A percentile compares a stretch with the other conserved stretches of the same genome.
Evolutionary conservation across 257 asterid species (phyloP).

Genomic region (Plantago major): DNA sequence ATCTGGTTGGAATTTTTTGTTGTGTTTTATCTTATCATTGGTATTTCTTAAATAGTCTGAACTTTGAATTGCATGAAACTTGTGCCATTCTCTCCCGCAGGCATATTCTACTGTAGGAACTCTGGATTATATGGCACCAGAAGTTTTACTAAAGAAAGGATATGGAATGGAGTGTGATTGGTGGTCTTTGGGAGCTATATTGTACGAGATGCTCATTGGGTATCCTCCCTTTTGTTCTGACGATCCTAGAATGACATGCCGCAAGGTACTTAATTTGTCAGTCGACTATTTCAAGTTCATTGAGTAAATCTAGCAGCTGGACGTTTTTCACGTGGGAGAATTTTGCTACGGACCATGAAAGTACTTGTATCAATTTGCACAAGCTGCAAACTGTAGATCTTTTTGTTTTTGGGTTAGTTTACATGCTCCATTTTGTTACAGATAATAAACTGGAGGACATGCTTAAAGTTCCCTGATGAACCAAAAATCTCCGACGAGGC

Average conservation of each 20-base stretch:
- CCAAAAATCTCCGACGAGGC: constrained; percentile 83
- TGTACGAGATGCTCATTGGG: constrained; percentile 91
- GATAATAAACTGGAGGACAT: constrained; percentile 89
- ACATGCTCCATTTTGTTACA: constrained; percentile 26
- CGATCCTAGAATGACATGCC: constrained; percentile 96
- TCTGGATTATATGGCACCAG: constrained; percentile 98
- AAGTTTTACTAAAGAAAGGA: constrained; percentile 85
- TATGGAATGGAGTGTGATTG: constrained; percentile 98
- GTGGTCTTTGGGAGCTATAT: constrained; percentile 97
- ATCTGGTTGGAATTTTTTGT: background rate
- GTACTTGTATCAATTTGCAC: background rate
- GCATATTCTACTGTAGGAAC: constrained; percentile 98
- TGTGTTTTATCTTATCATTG: background rate
- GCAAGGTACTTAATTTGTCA: constrained; percentile 60
- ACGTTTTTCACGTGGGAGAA: background rate
- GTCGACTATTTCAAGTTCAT: background rate
- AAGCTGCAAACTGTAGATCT: no score
- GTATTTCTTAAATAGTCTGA: background rate
- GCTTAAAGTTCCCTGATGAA: constrained; percentile 92
- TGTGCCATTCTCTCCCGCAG: constrained; percentile 31
- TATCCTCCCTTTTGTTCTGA: constrained; percentile 98
- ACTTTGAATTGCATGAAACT: background rate
- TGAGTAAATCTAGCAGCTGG: background rate
- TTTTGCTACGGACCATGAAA: background rate
- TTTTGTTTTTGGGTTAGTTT: constrained; percentile 1